A percentile compares a stretch with the other conserved stretches of the same genome.
Evolutionary conservation across 2,329 filamentous ascomycete species (phyloP).

Genomic region (Aspergillus niger): DNA sequence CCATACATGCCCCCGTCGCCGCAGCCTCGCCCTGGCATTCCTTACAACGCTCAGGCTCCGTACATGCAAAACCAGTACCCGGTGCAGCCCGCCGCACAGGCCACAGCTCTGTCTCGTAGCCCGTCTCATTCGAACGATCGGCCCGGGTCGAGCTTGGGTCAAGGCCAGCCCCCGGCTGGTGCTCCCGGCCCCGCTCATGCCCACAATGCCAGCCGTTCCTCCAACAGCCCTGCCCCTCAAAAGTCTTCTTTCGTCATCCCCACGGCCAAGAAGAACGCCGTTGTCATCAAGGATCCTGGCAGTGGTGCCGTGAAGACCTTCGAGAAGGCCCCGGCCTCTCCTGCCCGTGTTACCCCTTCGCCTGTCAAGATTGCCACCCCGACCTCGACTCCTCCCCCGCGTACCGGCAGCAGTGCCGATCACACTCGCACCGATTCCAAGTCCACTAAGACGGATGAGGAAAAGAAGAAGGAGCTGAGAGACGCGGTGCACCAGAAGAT

Average conservation of each 20-base stretch:
- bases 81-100: slow-evolving; percentile 55
- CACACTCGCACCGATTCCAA: slow-evolving; percentile 73
- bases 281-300: slow-evolving; percentile 80
- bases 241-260: slow-evolving; percentile 67
- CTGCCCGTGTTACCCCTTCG: slow-evolving; percentile 57
- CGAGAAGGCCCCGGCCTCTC: slow-evolving; percentile 66
- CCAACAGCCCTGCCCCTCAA: slow-evolving; percentile 60
- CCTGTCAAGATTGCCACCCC: slow-evolving; percentile 66
- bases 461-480: slow-evolving; percentile 77
- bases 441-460: slow-evolving; percentile 71
- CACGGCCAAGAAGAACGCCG: slow-evolving; percentile 67
- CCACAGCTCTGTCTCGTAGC: slow-evolving; percentile 75
- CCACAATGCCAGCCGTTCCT: slow-evolving; percentile 57
- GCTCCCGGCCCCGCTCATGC: slow-evolving; percentile 53
- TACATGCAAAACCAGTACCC: slow-evolving; percentile 58
- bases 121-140: slow-evolving; percentile 75
- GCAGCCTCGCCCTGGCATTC: slow-evolving; percentile 51
- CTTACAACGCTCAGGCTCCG: slow-evolving; percentile 50
- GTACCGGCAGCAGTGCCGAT: slow-evolving; percentile 66
- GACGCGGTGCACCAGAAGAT: slow-evolving; percentile 54
- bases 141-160: slow-evolving; percentile 61
- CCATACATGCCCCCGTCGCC: slow-evolving; percentile 50
- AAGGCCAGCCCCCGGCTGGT: slow-evolving; percentile 54
- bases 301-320: slow-evolving; percentile 76
- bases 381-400: slow-evolving; percentile 79